These are phyloP conservation scores for Penicillium egyptiacum DNA, from an alignment of 495 filamentous ascomycete genomes.

Conservation along the genomic window DNA sequence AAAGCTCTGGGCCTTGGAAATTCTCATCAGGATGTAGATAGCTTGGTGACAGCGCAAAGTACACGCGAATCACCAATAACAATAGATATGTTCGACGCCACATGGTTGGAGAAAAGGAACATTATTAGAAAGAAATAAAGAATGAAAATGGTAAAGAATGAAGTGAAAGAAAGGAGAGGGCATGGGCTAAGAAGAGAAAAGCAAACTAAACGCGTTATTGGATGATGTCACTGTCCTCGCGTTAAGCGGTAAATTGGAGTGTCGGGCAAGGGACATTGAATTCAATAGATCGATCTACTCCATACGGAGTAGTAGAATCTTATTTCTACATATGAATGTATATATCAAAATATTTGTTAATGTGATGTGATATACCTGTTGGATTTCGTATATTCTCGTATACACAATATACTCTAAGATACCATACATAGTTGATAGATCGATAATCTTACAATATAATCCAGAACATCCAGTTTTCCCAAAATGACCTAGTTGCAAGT, in stretches of 20 bases:
- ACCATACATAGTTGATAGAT: conserved; percentile 9
- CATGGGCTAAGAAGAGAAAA: conserved; percentile 8
- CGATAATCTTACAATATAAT: not conserved
- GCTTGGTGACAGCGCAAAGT: conserved; percentile 90
- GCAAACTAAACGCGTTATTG: conserved; percentile 19
- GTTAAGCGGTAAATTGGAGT: conserved; percentile 2
- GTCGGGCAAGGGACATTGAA: not conserved
- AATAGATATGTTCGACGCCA: conserved; percentile 89
- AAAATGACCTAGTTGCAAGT: not conserved
- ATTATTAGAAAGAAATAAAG: conserved; percentile 19
- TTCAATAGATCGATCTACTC: not conserved
- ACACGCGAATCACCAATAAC: conserved; percentile 81
- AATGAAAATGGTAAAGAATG: conserved; percentile 12
- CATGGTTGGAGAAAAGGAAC: conserved; percentile 54
- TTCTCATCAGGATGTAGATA: conserved; percentile 98
- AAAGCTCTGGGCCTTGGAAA: conserved; percentile 96
- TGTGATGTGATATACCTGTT: not conserved
- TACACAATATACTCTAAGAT: conserved; percentile 6
- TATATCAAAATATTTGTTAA: not conserved
- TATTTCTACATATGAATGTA: not conserved
- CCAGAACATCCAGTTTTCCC: not conserved
- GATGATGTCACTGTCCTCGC: conserved; percentile 20
- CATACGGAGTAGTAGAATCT: not conserved
- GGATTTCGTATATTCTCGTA: not conserved
- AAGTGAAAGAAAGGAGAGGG: not conserved